Evolutionary conservation across 495 filamentous ascomycete genomes (phyloP), one percentile per base, ranked within the genome.

Genomic region (Neurospora sp.): DNA sequence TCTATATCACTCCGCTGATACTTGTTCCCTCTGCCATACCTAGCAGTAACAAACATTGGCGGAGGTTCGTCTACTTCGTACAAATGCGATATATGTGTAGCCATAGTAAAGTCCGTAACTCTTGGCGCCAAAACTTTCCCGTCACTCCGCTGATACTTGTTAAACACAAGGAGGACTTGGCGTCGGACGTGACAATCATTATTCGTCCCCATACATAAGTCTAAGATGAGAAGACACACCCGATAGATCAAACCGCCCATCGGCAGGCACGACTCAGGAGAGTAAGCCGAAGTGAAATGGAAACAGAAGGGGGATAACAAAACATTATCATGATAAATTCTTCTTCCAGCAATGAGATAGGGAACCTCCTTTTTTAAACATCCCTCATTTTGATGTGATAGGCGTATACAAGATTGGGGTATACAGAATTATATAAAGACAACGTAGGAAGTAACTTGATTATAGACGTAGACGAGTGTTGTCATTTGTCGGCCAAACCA

Each of bases 401-500:
- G 53, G 17, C 53, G 53, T 65, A 65, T 65, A 65, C 53, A 65
- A 65, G 27, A 61, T 35, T 61, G 53, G 53, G 53, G 27, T 61
- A 61, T 61, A 65, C 53, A 65, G 53, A 65, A 65, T 65, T 65
- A 65, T 65, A 65, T 65, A 65, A 65, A 65, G 53, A 65, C 53
- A 65, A 65, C 6, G 14, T 65, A 17, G 27, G 53, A 61, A 61
- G 53, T 35, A 35, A 65, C 53, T 65, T 65, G 27, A 35, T 65
- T 65, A 65, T 31, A 17, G 53, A 65, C 12, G 53, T 65, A 65
- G 27, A 31, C 27, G 27, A 31, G 12, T 65, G 53, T 65, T 17
- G 53, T 27, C 53, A 65, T 35, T 59, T 17, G 12, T 35, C 27
- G 53, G 53, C 14, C 27, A 65, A 37, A 37, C 53, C 53, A 17